These are phyloP conservation scores for Drosera capensis DNA, from an alignment of 148 eudicot genomes.

Conservation along the genomic window DNA sequence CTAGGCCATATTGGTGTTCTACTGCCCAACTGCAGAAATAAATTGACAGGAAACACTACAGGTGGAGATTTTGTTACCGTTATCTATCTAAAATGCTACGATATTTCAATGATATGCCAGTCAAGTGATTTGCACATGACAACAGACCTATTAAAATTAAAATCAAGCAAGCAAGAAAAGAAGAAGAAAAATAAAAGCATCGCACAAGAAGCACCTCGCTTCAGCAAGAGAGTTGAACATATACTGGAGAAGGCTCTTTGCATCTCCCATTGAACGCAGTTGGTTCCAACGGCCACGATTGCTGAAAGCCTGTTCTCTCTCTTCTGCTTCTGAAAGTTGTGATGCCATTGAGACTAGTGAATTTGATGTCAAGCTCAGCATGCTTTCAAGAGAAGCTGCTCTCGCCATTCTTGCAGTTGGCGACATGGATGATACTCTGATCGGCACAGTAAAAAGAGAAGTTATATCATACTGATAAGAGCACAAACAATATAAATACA, in stretches of 20 bases:
- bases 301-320: constrained; percentile 70
- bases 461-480: constrained; percentile 5
- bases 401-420: constrained; percentile 89
- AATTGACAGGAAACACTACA: background rate
- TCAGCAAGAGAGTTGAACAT: constrained; percentile 82
- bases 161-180: background rate
- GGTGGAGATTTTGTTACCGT: background rate
- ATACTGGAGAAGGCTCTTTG: constrained; percentile 74
- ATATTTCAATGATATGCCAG: no score
- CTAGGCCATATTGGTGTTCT: no score
- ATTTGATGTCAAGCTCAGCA: constrained; percentile 86
- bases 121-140: no score
- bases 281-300: constrained; percentile 91
- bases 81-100: no score
- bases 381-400: constrained; percentile 86
- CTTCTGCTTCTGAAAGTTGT: constrained; percentile 99
- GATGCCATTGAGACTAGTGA: constrained; percentile 98
- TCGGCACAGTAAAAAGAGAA: constrained; percentile 6
- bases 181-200: background rate
- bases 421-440: constrained; percentile 77
- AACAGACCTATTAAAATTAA: no score
- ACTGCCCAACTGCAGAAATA: no score
- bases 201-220: constrained; percentile 36
- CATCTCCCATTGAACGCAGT: constrained; percentile 93
- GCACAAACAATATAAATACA: background rate